Conservation (phyloP, 2,329 filamentous ascomycete species). For the Microdochium trichocladiopsis region DNA sequence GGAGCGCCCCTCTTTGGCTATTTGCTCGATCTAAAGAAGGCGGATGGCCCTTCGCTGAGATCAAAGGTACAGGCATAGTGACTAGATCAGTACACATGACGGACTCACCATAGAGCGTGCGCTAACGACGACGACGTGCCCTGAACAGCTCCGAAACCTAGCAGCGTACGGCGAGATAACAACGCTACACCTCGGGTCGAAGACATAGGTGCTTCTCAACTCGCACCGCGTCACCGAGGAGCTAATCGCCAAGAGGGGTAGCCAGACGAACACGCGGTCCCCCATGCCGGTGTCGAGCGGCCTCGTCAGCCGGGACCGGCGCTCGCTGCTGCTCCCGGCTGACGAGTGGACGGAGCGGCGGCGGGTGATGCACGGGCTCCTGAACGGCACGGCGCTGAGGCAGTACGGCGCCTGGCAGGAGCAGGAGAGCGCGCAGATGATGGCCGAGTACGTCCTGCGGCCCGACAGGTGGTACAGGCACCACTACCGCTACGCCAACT, state of each 20-base stretch:
- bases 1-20: no score
- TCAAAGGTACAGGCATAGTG: background rate
- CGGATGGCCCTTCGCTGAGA: no score
- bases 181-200: slow-evolving; percentile 19
- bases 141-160: no score
- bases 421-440: slow-evolving; percentile 25
- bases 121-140: no score
- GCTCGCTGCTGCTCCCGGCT: slow-evolving; percentile 23
- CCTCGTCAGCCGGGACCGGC: slow-evolving; percentile 23
- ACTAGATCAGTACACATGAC: no score
- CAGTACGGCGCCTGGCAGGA: slow-evolving; percentile 25
- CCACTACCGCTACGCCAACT: slow-evolving; percentile 31
- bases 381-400: slow-evolving; percentile 24
- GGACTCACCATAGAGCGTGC: no score
- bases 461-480: slow-evolving; percentile 28
- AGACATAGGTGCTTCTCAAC: slow-evolving; percentile 35
- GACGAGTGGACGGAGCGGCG: slow-evolving; percentile 26
- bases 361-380: slow-evolving; percentile 28
- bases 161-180: slow-evolving; percentile 21
- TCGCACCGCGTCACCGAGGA: slow-evolving; percentile 26
- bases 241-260: slow-evolving; percentile 27
- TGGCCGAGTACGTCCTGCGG: slow-evolving; percentile 23
- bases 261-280: slow-evolving; percentile 22
- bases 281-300: slow-evolving; percentile 25
- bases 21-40: no score